phyloP scores from a whole-genome alignment of 345 rosid genomes.

The Ceriops decandra region DNA sequence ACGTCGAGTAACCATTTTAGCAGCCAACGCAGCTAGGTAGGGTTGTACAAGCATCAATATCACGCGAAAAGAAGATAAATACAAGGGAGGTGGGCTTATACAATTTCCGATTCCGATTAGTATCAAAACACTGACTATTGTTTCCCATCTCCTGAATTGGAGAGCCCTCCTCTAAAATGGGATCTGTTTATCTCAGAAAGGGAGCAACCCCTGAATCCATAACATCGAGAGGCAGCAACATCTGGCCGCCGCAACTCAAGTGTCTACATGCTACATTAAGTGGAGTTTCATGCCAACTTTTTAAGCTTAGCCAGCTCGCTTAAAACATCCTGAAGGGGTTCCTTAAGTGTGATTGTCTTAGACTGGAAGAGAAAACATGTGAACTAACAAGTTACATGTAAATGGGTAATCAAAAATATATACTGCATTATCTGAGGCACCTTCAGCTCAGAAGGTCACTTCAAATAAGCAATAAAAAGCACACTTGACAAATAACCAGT shows the following conservation, averaged over 20 bases:
- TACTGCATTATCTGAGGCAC: background rate
- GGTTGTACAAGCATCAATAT: no score
- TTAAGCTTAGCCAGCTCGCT: conserved; percentile 36
- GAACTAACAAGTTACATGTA: background rate
- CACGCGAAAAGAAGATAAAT: no score
- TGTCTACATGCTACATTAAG: background rate
- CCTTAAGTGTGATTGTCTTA: conserved; percentile 31
- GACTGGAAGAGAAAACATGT: conserved; percentile 27
- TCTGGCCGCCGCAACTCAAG: background rate
- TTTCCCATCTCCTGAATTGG: no score
- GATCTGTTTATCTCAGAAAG: no score
- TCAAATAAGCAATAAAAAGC: background rate
- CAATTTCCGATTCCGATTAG: no score
- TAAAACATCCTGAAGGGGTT: conserved; percentile 41
- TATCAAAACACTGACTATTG: no score
- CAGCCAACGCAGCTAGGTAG: no score
- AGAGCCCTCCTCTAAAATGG: no score
- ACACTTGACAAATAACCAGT: background rate
- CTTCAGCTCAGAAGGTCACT: background rate
- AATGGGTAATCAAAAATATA: background rate
- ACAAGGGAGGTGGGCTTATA: no score
- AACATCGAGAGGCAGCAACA: no score
- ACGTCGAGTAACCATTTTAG: no score
- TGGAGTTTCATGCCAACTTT: conserved; percentile 16
- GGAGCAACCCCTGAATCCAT: no score